Conservation (phyloP, 192 early-diverging fungal genomes). For the Coemansia furcata region DNA sequence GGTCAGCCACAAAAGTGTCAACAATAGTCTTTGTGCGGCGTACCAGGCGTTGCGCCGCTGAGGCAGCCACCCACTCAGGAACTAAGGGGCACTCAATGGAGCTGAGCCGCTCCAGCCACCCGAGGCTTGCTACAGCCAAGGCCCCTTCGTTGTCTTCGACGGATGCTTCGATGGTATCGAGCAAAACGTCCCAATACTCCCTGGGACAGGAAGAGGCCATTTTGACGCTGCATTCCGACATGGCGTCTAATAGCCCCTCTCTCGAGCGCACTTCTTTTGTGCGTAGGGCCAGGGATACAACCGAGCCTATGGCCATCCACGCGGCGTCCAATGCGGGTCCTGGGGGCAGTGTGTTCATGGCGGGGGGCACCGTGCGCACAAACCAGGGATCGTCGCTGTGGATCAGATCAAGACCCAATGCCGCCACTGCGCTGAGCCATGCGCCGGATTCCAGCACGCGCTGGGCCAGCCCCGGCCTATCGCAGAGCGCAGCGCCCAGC, state of each 20-base stretch:
- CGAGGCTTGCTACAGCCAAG: conserved; percentile 30
- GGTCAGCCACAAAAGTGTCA: conserved; percentile 22
- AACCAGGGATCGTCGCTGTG: conserved; percentile 15
- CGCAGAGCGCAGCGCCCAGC: conserved; percentile 13
- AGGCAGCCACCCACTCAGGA: conserved; percentile 33
- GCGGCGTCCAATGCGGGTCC: conserved; percentile 10
- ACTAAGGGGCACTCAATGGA: not conserved
- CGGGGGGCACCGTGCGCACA: conserved; percentile 21
- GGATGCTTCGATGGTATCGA: conserved; percentile 24
- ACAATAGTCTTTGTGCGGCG: conserved; percentile 21
- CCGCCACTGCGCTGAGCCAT: conserved; percentile 33
- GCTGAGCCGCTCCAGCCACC: conserved; percentile 22
- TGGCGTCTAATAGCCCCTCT: conserved; percentile 24
- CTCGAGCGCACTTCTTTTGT: not conserved
- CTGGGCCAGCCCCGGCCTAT: not conserved
- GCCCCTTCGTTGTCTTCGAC: not conserved
- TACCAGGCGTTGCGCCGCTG: conserved; percentile 35
- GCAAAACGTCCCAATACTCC: conserved; percentile 33
- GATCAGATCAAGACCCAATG: conserved; percentile 42
- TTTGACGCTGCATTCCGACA: conserved; percentile 22
- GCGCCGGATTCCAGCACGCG: conserved; percentile 20
- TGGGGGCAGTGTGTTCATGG: conserved; percentile 20
- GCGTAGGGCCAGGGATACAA: conserved; percentile 20
- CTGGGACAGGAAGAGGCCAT: not conserved
- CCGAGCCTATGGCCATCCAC: conserved; percentile 29